Conservation (phyloP, 345 rosid species). For the Moricandia arvensis region DNA sequence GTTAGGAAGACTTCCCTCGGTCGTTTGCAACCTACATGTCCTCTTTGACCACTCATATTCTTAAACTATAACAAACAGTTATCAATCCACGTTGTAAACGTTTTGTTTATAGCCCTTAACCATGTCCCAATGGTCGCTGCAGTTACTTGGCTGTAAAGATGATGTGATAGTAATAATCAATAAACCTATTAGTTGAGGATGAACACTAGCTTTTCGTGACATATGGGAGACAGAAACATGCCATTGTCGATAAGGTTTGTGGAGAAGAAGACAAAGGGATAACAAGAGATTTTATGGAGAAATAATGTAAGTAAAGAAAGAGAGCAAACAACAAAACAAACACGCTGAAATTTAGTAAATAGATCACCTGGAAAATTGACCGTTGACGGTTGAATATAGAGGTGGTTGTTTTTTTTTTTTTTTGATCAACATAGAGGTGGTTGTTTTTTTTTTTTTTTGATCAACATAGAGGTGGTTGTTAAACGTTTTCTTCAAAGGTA, state of each 20-base stretch:
- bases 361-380: background rate
- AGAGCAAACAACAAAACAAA: constrained; percentile 19
- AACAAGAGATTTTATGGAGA: constrained; percentile 7
- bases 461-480: too few relatives aligned
- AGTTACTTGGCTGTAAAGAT: background rate
- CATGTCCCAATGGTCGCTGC: too few relatives aligned
- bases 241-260: background rate
- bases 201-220: too few relatives aligned
- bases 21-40: background rate
- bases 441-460: too few relatives aligned
- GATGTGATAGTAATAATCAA: too few relatives aligned
- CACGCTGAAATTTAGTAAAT: constrained; percentile 16
- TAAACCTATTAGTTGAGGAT: too few relatives aligned
- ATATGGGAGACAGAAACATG: background rate
- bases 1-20: constrained; percentile 24
- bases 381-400: constrained; percentile 1
- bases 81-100: background rate
- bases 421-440: too few relatives aligned
- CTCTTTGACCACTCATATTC: constrained; percentile 10
- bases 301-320: background rate
- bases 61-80: background rate
- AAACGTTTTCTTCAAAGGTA: background rate
- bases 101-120: background rate
- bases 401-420: background rate
- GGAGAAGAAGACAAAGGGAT: background rate